Evolutionary conservation across 768 basidiomycete species (phyloP).

Genomic region (Tylopilus felleus): DNA sequence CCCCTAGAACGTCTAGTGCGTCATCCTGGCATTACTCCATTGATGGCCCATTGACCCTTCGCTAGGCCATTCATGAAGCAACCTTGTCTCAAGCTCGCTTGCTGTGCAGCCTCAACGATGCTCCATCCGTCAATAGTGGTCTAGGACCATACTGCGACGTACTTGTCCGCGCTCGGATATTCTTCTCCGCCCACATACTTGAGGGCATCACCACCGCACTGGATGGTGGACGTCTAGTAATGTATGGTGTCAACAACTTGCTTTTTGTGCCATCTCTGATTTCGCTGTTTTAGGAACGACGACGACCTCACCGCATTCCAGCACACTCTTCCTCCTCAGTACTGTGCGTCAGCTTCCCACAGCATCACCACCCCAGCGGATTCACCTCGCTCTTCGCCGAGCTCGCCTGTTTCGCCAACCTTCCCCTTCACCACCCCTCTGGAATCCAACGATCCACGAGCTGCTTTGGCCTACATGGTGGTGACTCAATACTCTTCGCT

Average conservation of each 20-base stretch:
- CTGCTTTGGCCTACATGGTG: slow-evolving; percentile 46
- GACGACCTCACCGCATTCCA: slow-evolving; percentile 79
- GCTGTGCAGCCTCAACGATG: slow-evolving; percentile 56
- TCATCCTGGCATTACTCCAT: background rate
- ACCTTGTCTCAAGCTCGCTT: slow-evolving; percentile 79
- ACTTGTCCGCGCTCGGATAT: slow-evolving; percentile 70
- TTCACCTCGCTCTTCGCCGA: slow-evolving; percentile 35
- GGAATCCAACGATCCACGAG: slow-evolving; percentile 29
- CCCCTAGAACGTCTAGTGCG: slow-evolving; percentile 25
- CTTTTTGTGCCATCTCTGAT: slow-evolving; percentile 2
- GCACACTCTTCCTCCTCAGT: slow-evolving; percentile 49
- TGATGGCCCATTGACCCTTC: slow-evolving; percentile 7
- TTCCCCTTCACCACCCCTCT: slow-evolving; percentile 24
- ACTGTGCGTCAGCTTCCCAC: slow-evolving; percentile 26
- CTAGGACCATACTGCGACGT: slow-evolving; percentile 55
- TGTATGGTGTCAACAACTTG: slow-evolving; percentile 48
- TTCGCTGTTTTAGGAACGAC: slow-evolving; percentile 45
- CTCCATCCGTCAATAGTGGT: slow-evolving; percentile 46
- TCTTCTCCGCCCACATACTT: slow-evolving; percentile 86
- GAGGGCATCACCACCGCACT: slow-evolving; percentile 83
- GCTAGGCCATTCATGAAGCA: slow-evolving; percentile 70
- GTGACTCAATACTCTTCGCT: slow-evolving; percentile 61
- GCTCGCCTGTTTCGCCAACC: slow-evolving; percentile 20
- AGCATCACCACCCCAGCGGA: slow-evolving; percentile 33
- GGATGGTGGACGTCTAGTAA: slow-evolving; percentile 75